Percentiles rank a stretch among this genome's conserved stretches.
Conservation (phyloP, 148 eudicot genomes). For the Chenopodium suecicum region DNA sequence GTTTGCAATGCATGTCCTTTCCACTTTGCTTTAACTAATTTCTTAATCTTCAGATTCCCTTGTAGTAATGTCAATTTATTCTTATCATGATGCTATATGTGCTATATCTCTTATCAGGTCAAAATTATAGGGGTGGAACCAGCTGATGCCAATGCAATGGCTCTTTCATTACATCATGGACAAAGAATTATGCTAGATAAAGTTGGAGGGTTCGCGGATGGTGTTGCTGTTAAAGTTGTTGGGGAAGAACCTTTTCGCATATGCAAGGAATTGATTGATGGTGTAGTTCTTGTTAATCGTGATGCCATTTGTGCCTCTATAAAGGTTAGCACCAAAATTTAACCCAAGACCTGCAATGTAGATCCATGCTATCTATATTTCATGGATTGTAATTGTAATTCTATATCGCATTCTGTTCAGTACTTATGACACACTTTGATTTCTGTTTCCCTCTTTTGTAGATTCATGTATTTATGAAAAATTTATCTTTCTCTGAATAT, state of each 20-base stretch:
- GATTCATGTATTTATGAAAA: background rate
- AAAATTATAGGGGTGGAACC: conserved; percentile 97
- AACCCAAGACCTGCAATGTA: background rate
- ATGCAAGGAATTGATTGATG: conserved; percentile 83
- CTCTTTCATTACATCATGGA: conserved; percentile 85
- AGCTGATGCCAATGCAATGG: conserved; percentile 96
- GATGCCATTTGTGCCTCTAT: conserved; percentile 99
- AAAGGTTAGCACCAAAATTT: conserved; percentile 48
- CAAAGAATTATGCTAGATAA: conserved; percentile 75
- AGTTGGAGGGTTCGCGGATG: conserved; percentile 99
- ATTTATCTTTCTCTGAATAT: background rate
- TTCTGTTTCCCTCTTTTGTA: background rate
- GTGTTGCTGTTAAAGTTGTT: conserved; percentile 95
- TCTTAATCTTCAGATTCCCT: background rate
- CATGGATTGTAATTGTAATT: background rate
- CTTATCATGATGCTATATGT: conserved; percentile 1
- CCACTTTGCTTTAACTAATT: background rate
- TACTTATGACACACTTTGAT: background rate
- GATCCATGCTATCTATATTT: background rate
- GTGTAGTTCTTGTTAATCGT: conserved; percentile 93
- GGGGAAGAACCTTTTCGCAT: conserved; percentile 90
- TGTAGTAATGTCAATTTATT: background rate
- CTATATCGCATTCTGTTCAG: background rate
- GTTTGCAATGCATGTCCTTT: background rate
- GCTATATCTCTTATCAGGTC: conserved; percentile 39